Percentiles rank a stretch among this genome's conserved stretches.
These are phyloP conservation scores for Lasiosphaeria miniovina DNA, from an alignment of 495 filamentous ascomycete species.

Conservation along the genomic window DNA sequence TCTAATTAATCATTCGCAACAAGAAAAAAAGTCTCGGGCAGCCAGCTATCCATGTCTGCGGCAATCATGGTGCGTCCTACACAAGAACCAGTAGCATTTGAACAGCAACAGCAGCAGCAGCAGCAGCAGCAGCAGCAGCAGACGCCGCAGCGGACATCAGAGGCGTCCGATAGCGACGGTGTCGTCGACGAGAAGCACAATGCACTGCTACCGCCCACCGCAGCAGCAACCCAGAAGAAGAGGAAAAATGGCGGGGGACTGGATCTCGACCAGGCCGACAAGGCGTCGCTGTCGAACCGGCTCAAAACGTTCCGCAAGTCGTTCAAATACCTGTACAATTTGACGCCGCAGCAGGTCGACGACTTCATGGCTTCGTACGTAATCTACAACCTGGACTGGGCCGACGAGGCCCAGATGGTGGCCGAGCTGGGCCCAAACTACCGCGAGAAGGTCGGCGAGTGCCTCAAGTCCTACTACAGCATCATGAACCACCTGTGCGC, in stretches of 20 bases:
- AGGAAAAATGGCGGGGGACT: slow-evolving; percentile 1
- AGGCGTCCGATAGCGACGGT: slow-evolving; percentile 17
- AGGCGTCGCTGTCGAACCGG: slow-evolving; percentile 51
- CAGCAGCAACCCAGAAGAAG: slow-evolving; percentile 2
- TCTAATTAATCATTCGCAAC: too few species aligned
- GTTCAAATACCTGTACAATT: slow-evolving; percentile 55
- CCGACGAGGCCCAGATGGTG: slow-evolving; percentile 55
- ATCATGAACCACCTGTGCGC: slow-evolving; percentile 64
- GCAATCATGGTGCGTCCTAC: too few species aligned
- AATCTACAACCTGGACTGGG: slow-evolving; percentile 66
- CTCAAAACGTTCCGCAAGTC: slow-evolving; percentile 54
- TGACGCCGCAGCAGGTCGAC: slow-evolving; percentile 58
- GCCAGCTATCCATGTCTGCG: too few species aligned
- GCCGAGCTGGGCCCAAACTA: slow-evolving; percentile 56
- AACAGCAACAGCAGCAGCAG: too few species aligned
- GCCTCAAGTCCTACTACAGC: slow-evolving; percentile 59
- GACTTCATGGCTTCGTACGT: slow-evolving; percentile 66
- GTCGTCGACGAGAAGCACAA: slow-evolving; percentile 20
- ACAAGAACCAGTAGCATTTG: too few species aligned
- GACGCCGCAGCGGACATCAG: slow-evolving; percentile 10
- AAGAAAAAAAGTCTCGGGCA: too few species aligned
- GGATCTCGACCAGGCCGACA: slow-evolving; percentile 29
- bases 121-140: too few species aligned
- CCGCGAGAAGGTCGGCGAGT: slow-evolving; percentile 57
- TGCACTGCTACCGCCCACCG: not conserved